Percentiles rank a stretch among this genome's conserved stretches.
Conservation (phyloP, 1,139 yeast genomes). For the Sugiyamaella grinbergsii region DNA sequence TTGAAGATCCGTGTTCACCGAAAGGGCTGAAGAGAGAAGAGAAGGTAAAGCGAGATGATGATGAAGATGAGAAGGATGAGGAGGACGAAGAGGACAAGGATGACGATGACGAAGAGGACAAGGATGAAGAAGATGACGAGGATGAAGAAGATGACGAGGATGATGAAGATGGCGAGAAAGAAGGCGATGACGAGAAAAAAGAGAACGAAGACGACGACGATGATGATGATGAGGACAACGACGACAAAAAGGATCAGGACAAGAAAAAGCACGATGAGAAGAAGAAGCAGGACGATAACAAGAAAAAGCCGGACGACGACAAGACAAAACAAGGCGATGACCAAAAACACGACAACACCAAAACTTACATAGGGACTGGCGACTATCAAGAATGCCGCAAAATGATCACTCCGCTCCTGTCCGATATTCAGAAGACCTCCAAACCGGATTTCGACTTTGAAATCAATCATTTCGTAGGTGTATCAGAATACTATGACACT, state of each 20-base stretch:
- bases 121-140: constrained; percentile 26
- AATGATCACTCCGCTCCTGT: constrained; percentile 54
- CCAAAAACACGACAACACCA: constrained; percentile 19
- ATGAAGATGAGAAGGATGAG: constrained; percentile 20
- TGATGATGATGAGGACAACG: constrained; percentile 11
- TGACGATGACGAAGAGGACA: constrained; percentile 26
- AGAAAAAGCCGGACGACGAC: constrained; percentile 21
- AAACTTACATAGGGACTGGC: constrained; percentile 57
- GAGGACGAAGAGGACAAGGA: constrained; percentile 27
- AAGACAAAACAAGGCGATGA: constrained; percentile 24
- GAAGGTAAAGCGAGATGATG: constrained; percentile 20
- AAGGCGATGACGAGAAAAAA: constrained; percentile 21
- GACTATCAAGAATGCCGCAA: constrained; percentile 58
- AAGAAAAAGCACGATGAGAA: constrained; percentile 41
- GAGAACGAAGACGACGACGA: constrained; percentile 24
- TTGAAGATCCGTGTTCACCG: constrained; percentile 54
- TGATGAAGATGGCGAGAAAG: constrained; percentile 23
- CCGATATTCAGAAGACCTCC: constrained; percentile 36
- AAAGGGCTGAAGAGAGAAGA: constrained; percentile 27
- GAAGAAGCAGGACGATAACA: constrained; percentile 20
- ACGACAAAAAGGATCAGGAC: too few relatives aligned
- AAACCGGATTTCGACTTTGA: constrained; percentile 66
- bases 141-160: constrained; percentile 24
- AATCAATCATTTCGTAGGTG: constrained; percentile 70
- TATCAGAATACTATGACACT: constrained; percentile 82